A percentile compares a stretch with the other conserved stretches of the same genome.
Conservation (phyloP, 2,329 filamentous ascomycete genomes). For the Cladophialophora exuberans region DNA sequence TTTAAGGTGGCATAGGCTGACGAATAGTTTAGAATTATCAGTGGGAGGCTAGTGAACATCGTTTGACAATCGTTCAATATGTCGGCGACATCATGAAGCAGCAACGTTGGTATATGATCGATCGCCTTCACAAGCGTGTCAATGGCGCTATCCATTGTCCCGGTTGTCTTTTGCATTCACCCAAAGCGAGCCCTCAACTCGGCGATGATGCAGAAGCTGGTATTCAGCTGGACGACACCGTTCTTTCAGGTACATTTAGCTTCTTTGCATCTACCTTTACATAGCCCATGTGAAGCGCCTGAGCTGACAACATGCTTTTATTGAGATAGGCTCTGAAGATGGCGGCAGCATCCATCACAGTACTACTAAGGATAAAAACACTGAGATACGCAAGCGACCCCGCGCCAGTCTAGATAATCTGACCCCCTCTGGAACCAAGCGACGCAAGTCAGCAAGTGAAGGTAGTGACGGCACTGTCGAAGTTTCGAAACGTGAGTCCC, state of each 20-base stretch:
- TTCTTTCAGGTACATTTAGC: no score
- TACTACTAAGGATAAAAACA: not conserved
- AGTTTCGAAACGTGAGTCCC: not conserved
- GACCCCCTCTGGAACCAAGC: conserved; percentile 1
- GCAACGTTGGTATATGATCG: conserved; percentile 19
- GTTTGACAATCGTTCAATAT: conserved; percentile 7
- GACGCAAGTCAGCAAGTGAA: conserved; percentile 4
- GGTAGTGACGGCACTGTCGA: not conserved
- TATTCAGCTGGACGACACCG: no score
- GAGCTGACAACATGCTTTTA: conserved; percentile 1
- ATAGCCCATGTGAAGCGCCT: not conserved
- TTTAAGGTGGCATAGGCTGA: not conserved
- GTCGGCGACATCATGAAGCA: conserved; percentile 14
- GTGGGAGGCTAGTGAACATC: conserved; percentile 16
- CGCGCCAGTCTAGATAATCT: conserved; percentile 3
- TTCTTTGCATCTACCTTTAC: not conserved
- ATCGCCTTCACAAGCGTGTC: conserved; percentile 10
- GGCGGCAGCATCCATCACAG: conserved; percentile 9
- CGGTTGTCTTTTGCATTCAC: conserved; percentile 15
- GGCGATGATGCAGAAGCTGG: not conserved
- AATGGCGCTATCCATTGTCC: conserved; percentile 10
- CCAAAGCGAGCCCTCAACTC: not conserved
- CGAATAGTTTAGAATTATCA: conserved; percentile 3
- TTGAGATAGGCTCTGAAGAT: conserved; percentile 15
- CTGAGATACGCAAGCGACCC: conserved; percentile 7